Conservation (phyloP, 345 rosid genomes). For the Noccaea bulbosa region DNA sequence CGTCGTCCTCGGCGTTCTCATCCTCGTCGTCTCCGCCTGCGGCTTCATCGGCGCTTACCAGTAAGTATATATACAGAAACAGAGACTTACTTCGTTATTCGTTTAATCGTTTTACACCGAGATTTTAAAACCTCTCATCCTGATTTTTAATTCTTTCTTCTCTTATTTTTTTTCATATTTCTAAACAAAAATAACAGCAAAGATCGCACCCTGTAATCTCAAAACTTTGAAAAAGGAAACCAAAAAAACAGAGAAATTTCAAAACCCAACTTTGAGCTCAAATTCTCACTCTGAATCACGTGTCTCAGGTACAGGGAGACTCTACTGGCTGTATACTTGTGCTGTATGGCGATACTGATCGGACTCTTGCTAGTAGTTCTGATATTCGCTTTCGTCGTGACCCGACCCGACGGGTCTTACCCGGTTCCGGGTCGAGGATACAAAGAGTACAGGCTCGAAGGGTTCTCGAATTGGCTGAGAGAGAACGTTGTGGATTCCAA, state of each 20-base stretch:
- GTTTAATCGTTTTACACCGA: too few species aligned
- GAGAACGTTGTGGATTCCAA: constrained; percentile 61
- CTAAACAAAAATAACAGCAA: too few species aligned
- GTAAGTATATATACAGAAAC: constrained; percentile 14
- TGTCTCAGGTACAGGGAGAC: constrained; percentile 64
- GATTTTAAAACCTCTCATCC: too few species aligned
- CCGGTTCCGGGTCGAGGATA: constrained; percentile 68
- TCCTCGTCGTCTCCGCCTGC: constrained; percentile 79
- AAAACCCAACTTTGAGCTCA: not conserved
- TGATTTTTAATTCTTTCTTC: not conserved
- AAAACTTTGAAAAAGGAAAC: too few species aligned
- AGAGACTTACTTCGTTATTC: not conserved
- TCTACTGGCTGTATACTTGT: constrained; percentile 80
- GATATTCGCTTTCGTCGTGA: constrained; percentile 81
- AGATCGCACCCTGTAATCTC: too few species aligned
- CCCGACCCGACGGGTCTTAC: constrained; percentile 72
- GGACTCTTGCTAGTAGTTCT: constrained; percentile 64
- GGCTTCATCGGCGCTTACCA: constrained; percentile 91
- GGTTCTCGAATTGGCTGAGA: constrained; percentile 75
- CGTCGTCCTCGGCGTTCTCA: constrained; percentile 72
- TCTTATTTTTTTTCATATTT: not conserved
- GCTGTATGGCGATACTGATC: constrained; percentile 88
- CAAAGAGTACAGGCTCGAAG: constrained; percentile 70
- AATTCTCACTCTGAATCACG: not conserved
- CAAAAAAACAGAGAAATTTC: not conserved